Conservation (phyloP, 208 protist genomes). For the Acanthamoeba triangularis region DNA sequence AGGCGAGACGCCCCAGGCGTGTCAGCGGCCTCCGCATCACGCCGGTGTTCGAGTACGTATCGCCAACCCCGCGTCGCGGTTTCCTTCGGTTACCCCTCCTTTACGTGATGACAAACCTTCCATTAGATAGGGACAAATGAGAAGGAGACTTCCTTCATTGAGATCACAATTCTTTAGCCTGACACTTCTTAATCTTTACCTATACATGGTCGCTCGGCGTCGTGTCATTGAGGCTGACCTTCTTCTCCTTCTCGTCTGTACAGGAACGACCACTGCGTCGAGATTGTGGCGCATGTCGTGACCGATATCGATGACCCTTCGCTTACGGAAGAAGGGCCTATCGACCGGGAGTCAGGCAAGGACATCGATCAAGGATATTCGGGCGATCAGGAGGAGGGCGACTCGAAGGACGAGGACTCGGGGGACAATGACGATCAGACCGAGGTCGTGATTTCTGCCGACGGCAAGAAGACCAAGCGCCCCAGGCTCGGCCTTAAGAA, state of each 20-base stretch:
- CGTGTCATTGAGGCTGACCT: not conserved
- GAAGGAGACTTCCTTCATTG: conserved; percentile 37
- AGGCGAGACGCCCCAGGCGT: not conserved
- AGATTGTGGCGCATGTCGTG: conserved; percentile 26
- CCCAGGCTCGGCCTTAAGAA: not conserved
- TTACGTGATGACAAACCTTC: conserved; percentile 6
- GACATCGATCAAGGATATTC: conserved; percentile 23
- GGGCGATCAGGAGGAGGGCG: conserved; percentile 3
- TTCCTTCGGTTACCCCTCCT: not conserved
- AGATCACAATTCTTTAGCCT: conserved; percentile 23
- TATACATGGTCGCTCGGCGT: not conserved
- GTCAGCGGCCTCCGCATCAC: not conserved
- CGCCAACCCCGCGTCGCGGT: not conserved
- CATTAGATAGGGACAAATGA: conserved; percentile 51
- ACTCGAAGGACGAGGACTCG: too few relatives aligned
- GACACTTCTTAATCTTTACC: not conserved
- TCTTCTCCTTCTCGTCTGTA: not conserved
- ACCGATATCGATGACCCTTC: conserved; percentile 3
- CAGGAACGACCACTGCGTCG: conserved; percentile 40
- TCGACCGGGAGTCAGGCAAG: not conserved
- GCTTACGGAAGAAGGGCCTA: conserved; percentile 1
- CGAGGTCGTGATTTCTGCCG: not conserved
- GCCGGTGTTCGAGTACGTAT: conserved; percentile 18
- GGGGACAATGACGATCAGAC: not conserved
- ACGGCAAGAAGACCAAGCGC: conserved; percentile 43